These are phyloP conservation scores for Magnaporthiopsis incrustans DNA, from an alignment of 2,329 filamentous ascomycete species.

Conservation along the genomic window DNA sequence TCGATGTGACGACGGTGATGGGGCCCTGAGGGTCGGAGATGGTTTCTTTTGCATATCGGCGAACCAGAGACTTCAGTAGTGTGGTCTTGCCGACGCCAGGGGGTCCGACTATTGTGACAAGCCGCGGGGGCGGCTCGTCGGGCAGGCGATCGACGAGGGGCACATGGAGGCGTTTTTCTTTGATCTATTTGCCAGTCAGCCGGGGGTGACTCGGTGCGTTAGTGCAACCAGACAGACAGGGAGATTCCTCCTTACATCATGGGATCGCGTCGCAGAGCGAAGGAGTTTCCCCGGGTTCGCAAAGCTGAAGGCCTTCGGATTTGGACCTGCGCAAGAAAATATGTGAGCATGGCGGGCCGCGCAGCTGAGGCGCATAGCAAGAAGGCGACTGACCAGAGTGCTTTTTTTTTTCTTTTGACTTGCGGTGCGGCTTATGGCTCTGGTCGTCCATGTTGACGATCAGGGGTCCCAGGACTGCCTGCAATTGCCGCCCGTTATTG, in stretches of 20 bases:
- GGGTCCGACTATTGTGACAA: slow-evolving; percentile 90
- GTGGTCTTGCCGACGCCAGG: slow-evolving; percentile 36
- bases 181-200: slow-evolving; percentile 48
- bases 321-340: slow-evolving; percentile 45
- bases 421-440: slow-evolving; percentile 74
- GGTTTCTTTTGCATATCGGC: slow-evolving; percentile 92
- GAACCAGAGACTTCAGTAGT: slow-evolving; percentile 70
- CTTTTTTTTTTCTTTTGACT: slow-evolving; percentile 80
- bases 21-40: slow-evolving; percentile 84
- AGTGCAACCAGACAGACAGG: background rate
- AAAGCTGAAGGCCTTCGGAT: slow-evolving; percentile 87
- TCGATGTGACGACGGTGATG: slow-evolving; percentile 92
- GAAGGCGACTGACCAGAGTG: slow-evolving; percentile 38
- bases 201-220: background rate
- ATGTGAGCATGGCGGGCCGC: slow-evolving; percentile 14
- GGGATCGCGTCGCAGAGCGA: slow-evolving; percentile 63
- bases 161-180: slow-evolving; percentile 93
- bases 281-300: slow-evolving; percentile 73
- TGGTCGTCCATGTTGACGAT: slow-evolving; percentile 66
- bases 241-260: slow-evolving; percentile 46
- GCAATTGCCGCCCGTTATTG: background rate
- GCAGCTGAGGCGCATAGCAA: background rate
- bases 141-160: slow-evolving; percentile 92
- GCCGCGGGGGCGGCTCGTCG: slow-evolving; percentile 86
- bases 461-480: background rate